Base-by-base conservation (phyloP, 371 early-diverging fungal species). In the Mortierella polycephala region DNA sequence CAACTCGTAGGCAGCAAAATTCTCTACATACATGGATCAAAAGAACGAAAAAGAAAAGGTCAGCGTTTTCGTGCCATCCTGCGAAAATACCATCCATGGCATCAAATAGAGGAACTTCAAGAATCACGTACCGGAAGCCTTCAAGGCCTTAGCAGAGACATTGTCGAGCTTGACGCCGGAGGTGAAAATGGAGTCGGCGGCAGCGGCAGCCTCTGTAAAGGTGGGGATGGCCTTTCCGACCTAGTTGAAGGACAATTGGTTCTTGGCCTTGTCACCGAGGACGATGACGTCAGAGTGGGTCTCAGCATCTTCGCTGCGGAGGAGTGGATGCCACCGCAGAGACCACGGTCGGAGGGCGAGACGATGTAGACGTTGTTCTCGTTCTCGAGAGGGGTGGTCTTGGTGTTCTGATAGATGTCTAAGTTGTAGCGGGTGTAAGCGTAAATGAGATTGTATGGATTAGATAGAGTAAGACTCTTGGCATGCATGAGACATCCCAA, bases 251-350 rank as follows among this genome's bases (percentile, higher is more conserved):
- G 90, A 85, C 75, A 94, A 67, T 65, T 76, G 97, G 67, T 87
- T 87, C 89, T 94, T 94, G 84, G 96, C 94, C 91, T 98, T 98
- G 85, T 96, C 95, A 79, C 98, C 99, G 56, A 98, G 80, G 58
- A 96, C 86, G 51, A 95, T 89, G 52, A 94, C 71, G 23, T 75
- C 75, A 13, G 85, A 62, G 20, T 85, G 64, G 23, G 85, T 58
- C 46, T 47, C 9, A 21, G 12, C 12, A 14, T 89, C 87, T 96
- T 97, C 83, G 96, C 89, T 39, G 98, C 93, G 74, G 94, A 92
- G 74, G 94, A 93, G 93, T 99, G 99, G 83, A 98, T 96, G 91
- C 97, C 98, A 85, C 98, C 98, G 88, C 99, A 98, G 45, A 99
- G 93, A 87, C 99, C 99, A 88, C 96, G 93, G 88, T 99, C 99